Evolutionary conservation across 1,284 basidiomycete genomes (phyloP).

Genomic region (Sporisorium exsertum): DNA sequence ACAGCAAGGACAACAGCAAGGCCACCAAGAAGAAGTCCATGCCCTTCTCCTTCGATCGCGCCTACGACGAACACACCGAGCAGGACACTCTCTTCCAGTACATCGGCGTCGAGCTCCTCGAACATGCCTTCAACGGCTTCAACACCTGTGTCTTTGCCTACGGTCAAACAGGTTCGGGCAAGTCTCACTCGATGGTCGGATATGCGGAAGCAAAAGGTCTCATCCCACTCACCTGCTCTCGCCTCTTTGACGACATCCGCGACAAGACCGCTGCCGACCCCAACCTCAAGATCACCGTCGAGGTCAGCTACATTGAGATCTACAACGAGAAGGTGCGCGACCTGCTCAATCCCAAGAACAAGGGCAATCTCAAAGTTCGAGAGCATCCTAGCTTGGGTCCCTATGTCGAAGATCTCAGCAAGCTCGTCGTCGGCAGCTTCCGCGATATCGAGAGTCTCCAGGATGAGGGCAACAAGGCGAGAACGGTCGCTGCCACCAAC

Average conservation of each 20-base stretch:
- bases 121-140: slow-evolving; percentile 95
- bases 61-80: slow-evolving; percentile 64
- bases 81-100: slow-evolving; percentile 88
- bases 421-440: slow-evolving; percentile 89
- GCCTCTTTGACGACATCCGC: slow-evolving; percentile 85
- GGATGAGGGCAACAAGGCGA: slow-evolving; percentile 97
- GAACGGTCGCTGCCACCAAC: slow-evolving; percentile 65
- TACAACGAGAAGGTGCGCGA: slow-evolving; percentile 87
- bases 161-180: slow-evolving; percentile 65
- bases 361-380: slow-evolving; percentile 92
- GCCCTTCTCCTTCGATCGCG: slow-evolving; percentile 65
- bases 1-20: slow-evolving; percentile 49
- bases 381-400: slow-evolving; percentile 87
- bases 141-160: slow-evolving; percentile 76
- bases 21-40: slow-evolving; percentile 65
- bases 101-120: slow-evolving; percentile 90
- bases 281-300: slow-evolving; percentile 84
- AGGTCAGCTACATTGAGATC: slow-evolving; percentile 97
- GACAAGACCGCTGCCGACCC: slow-evolving; percentile 76
- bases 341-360: slow-evolving; percentile 95
- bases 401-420: slow-evolving; percentile 96
- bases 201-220: slow-evolving; percentile 95
- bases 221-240: slow-evolving; percentile 92
- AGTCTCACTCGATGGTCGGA: slow-evolving; percentile 51
- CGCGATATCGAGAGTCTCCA: slow-evolving; percentile 97